Percentiles rank a stretch among this genome's conserved stretches.
Evolutionary conservation across 1,284 basidiomycete genomes (phyloP).

Genomic region (Calocybe gambosa): DNA sequence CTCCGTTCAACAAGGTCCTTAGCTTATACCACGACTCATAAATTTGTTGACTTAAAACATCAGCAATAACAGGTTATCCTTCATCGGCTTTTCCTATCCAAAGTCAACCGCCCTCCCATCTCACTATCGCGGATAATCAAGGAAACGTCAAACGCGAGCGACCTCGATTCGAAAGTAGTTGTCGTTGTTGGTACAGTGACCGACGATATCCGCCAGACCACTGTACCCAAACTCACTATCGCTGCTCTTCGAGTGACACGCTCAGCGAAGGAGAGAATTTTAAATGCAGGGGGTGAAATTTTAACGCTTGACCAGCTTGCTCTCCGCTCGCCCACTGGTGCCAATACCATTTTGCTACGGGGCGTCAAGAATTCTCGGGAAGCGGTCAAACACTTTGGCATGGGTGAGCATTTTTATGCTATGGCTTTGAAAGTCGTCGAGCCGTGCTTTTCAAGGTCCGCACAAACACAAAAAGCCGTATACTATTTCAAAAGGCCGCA

Average conservation of each 20-base stretch:
- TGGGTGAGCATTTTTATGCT: constrained; percentile 43
- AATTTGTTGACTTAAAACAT: neutral
- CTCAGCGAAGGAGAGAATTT: constrained; percentile 89
- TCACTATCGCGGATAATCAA: constrained; percentile 89
- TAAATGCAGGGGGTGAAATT: constrained; percentile 92
- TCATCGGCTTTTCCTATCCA: constrained; percentile 94
- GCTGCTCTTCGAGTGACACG: constrained; percentile 96
- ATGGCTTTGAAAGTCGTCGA: neutral
- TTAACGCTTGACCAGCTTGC: constrained; percentile 98
- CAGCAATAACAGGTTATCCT: constrained; percentile 67
- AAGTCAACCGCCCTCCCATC: constrained; percentile 95
- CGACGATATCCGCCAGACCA: constrained; percentile 88
- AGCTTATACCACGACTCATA: neutral
- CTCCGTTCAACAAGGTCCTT: constrained; percentile 90
- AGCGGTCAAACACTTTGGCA: constrained; percentile 95
- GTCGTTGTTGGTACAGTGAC: constrained; percentile 92
- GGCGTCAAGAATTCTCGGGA: constrained; percentile 93
- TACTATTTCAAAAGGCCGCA: constrained; percentile 93
- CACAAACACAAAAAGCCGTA: constrained; percentile 95
- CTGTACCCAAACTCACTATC: constrained; percentile 88
- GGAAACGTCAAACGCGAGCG: constrained; percentile 67
- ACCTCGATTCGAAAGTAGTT: constrained; percentile 79
- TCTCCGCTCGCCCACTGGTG: constrained; percentile 87
- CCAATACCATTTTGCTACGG: constrained; percentile 90
- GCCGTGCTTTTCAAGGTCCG: constrained; percentile 38